Evolutionary conservation across 164 flowering plant genomes (phyloP).

Genomic region (Taxillus chinensis): DNA sequence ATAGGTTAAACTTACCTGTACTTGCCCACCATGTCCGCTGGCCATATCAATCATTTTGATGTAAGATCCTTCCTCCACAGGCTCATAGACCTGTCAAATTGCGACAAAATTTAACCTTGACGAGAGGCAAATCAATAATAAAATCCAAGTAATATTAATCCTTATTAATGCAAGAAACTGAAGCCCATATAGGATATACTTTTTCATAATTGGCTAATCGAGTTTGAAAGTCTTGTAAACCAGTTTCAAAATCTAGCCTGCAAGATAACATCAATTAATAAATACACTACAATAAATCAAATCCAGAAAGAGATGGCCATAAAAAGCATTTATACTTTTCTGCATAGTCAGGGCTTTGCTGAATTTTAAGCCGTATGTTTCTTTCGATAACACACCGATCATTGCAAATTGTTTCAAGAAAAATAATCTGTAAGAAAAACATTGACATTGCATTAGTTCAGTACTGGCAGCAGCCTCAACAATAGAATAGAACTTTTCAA

Average conservation of each 20-base stretch:
- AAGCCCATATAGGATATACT: slow-evolving; percentile 17
- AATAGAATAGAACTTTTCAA: too few species aligned
- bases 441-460: neutral
- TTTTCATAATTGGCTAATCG: slow-evolving; percentile 85
- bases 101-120: too few species aligned
- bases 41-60: slow-evolving; percentile 98
- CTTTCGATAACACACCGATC: slow-evolving; percentile 80
- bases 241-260: slow-evolving; percentile 95
- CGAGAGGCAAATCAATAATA: neutral
- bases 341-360: slow-evolving; percentile 98
- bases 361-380: slow-evolving; percentile 92
- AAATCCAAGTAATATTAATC: neutral
- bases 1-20: slow-evolving; percentile 54
- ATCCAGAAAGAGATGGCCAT: neutral
- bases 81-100: slow-evolving; percentile 69
- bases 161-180: neutral
- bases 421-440: slow-evolving; percentile 56
- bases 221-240: slow-evolving; percentile 65
- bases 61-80: slow-evolving; percentile 98
- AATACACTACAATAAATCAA: neutral
- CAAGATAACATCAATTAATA: slow-evolving; percentile 13
- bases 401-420: slow-evolving; percentile 90
- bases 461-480: too few species aligned
- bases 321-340: slow-evolving; percentile 57
- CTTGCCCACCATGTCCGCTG: slow-evolving; percentile 93